Base-by-base conservation (phyloP, 1,139 yeast species). In the Candida neerlandica region DNA sequence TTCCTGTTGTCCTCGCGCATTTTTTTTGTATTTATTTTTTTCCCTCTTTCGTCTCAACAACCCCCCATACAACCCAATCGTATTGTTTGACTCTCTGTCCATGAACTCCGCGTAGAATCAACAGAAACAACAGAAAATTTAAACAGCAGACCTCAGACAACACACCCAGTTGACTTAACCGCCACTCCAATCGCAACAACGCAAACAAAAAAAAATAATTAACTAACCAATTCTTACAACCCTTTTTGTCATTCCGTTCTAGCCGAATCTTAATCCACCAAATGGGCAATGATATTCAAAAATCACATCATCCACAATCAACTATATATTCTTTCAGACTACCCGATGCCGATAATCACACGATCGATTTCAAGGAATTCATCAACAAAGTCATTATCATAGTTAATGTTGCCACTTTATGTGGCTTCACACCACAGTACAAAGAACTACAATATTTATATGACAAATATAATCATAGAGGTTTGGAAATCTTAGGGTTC, bases 391-490 rank as follows among this genome's bases (percentile, higher is more conserved):
- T 75, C 3, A 64, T 75, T 16, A 47, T 76, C 5, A 59, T 75
- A 1, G 80, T 75, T 16, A 76, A 76, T 55, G 76, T 73, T n/a
- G 81, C 81, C 1, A 67, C 74, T 10, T 60, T 71, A 15, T 76
- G 81, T 60, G 80, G 80, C 1, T 75, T 61, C 56, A 62, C 80
- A 2, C 77, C 78, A 3, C 81, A 76, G 52, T 75, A 68, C 52
- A 41, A 46, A 12, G 75, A 73, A 41, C 57, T 76, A 16, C 71
- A 75, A 57, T 23, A 43, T 3, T 56, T 76, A 21, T 67, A 73
- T 49, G 55, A 65, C 14, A 71, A 69, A 55, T 74, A 72, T 52
- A 52, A 58, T 6, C 51, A 54, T 4, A 55, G 58, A 10, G 77
- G 75, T 0, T 58, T 76, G 21, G 69, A 61, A 43, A 63, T 76